A percentile compares a stretch with the other conserved stretches of the same genome.
phyloP scores from a whole-genome alignment of 768 basidiomycete species.

The Lactifluus volemus region DNA sequence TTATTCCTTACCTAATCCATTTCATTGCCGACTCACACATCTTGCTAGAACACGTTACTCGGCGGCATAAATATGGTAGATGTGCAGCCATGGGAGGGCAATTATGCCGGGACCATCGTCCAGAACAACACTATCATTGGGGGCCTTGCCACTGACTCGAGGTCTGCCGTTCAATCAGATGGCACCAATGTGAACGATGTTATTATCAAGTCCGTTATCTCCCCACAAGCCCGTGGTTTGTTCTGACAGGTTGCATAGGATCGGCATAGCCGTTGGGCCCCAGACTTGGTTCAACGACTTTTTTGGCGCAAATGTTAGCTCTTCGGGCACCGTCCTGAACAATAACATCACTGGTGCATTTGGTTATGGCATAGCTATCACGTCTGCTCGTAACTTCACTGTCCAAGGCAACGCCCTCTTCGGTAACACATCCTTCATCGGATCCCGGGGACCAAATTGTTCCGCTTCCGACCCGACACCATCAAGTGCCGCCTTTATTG shows the following conservation, averaged over 20 bases:
- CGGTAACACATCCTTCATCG: constrained; percentile 72
- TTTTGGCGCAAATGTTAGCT: constrained; percentile 47
- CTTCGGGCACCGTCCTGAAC: constrained; percentile 43
- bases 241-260: constrained; percentile 32
- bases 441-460: constrained; percentile 59
- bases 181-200: constrained; percentile 52
- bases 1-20: constrained; percentile 10
- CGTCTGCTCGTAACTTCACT: constrained; percentile 57
- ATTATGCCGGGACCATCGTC: constrained; percentile 57
- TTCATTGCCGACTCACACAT: not conserved
- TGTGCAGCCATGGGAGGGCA: constrained; percentile 54
- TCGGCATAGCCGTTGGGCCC: constrained; percentile 76
- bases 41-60: constrained; percentile 49
- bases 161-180: constrained; percentile 32
- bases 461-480: constrained; percentile 41
- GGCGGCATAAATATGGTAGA: constrained; percentile 80
- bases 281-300: constrained; percentile 62
- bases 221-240: not conserved
- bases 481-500: constrained; percentile 48
- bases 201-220: constrained; percentile 55
- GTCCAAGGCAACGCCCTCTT: constrained; percentile 50
- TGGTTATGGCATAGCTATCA: constrained; percentile 62
- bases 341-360: constrained; percentile 62
- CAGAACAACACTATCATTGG: constrained; percentile 59
- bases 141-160: constrained; percentile 49